Evolutionary conservation across 2,329 filamentous ascomycete genomes (phyloP), one percentile per base, ranked within the genome.

Genomic region (Monosporascus sp.): DNA sequence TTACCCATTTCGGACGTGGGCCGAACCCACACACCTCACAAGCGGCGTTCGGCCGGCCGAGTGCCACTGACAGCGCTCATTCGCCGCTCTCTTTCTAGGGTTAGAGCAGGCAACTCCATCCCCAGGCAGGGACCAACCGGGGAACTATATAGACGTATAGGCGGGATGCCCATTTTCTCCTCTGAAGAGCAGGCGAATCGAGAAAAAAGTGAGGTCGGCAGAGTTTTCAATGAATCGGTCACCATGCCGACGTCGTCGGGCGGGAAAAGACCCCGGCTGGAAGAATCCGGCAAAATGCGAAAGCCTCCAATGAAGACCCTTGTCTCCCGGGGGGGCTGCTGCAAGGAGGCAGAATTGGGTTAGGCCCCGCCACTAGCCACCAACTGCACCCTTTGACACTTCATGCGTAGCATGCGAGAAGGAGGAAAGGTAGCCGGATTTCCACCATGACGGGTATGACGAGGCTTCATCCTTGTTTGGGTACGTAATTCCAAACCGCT

Each of bases 261-360:
- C 38, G 17, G 38, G 38, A 41, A 41, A 41, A n/a, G 38, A 5
- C 17, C 17, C 5, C 5, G 8, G n/a, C 43, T 46, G 43, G 43
- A 46, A 26, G 43, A 46, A 46, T 46, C 43, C 43, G 43, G 43
- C 22, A 31, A 46, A 46, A 46, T 46, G 43, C 43, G 43, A 46
- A 31, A 22, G 17, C 43, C 43, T 46, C 43, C 43, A 46, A 46
- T 46, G 43, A 19, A 14, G 9, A 34, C 11, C 31, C 11, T 14
- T 5, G 9, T 5, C 31, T 11, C 31, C 31, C 31, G 9, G 31
- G 31, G n/a, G 27, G 31, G 31, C 9, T 34, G 31, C 31, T 34
- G 9, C 31, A 34, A 14, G 31, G 31, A 34, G 31, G 1, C 31
- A 14, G 4, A 34, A 34, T 2, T 11, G 31, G 31, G 31, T 34